Evolutionary conservation across 2,329 filamentous ascomycete species (phyloP).

Genomic region (Colletotrichum lini): DNA sequence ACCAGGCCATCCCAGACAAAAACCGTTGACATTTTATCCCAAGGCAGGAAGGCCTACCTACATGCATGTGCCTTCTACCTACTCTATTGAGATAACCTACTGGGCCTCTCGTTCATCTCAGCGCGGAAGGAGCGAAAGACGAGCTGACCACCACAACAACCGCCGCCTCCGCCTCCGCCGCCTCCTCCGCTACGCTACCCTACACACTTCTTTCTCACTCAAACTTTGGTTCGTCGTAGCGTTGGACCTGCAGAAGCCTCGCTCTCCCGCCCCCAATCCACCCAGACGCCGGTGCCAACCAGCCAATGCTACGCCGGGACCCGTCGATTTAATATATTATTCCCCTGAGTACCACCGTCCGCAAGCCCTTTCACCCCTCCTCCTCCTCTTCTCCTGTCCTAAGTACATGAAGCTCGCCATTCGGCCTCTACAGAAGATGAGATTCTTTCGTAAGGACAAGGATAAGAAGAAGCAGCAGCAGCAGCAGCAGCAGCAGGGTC

Average conservation of each 20-base stretch:
- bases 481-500: conserved; percentile 30
- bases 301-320: conserved; percentile 33
- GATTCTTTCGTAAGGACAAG: conserved; percentile 41
- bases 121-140: conserved; percentile 18
- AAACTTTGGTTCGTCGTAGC: conserved; percentile 31
- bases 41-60: conserved; percentile 20
- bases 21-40: conserved; percentile 21
- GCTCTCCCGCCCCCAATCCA: conserved; percentile 25
- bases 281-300: conserved; percentile 32
- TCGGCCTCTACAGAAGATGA: conserved; percentile 41
- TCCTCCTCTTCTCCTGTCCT: background rate
- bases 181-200: background rate
- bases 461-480: conserved; percentile 42
- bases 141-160: background rate
- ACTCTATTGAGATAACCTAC: conserved; percentile 9
- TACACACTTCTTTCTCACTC: conserved; percentile 6
- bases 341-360: conserved; percentile 33
- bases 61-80: background rate
- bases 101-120: conserved; percentile 5
- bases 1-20: conserved; percentile 36
- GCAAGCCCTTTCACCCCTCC: conserved; percentile 3
- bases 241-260: conserved; percentile 38
- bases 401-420: conserved; percentile 40
- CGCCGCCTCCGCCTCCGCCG: no score
- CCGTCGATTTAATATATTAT: conserved; percentile 39